Base-by-base conservation (phyloP, 169 alveolate genomes). In the Plasmodium billcollinsi region DNA sequence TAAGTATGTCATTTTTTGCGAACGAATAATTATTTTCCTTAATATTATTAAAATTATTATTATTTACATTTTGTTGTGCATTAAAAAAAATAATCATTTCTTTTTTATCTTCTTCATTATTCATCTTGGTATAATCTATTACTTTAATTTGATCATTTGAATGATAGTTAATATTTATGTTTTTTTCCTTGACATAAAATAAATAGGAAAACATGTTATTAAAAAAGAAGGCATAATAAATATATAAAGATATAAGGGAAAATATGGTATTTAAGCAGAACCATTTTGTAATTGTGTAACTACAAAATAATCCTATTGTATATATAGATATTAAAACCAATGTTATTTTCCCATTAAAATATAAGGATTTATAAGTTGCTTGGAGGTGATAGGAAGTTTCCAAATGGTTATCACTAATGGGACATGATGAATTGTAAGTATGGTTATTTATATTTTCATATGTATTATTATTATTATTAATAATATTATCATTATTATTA, bases 331-430 rank as follows among this genome's bases (percentile, higher is more conserved):
- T 14, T 56, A 83, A 54, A 2, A 67, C 45, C 3, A 83, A 43
- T 6, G 52, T 3, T 7, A 83, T 21, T 83, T 67, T 83, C 9
- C 74, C 59, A 43, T 69, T 83, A 54, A 83, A 83, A 15, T 45
- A 69, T 67, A 83, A 62, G 18, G 91, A 83, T 59, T 83, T 67
- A 26, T 33, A 83, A n/a, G 74, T 58, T 4, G 91, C 91, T 52
- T 47, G 69, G 6, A 63, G 15, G 54, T 78, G n/a, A 43, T 49
- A 33, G 9, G 11, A 39, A 39, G 47, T 39, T n/a, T 29, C 74
- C 8, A 66, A 15, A 7, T 39, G 24, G 50, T 39, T 74, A 72
- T 39, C 47, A 7, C 20, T 54, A 54, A n/a, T 14, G 20, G 15
- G 24, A 54, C 0, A n/a, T 14, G 24, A 54, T 14, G 6, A n/a